Conservation (phyloP, 805 yeast genomes). For the Blastobotrys parvus region DNA sequence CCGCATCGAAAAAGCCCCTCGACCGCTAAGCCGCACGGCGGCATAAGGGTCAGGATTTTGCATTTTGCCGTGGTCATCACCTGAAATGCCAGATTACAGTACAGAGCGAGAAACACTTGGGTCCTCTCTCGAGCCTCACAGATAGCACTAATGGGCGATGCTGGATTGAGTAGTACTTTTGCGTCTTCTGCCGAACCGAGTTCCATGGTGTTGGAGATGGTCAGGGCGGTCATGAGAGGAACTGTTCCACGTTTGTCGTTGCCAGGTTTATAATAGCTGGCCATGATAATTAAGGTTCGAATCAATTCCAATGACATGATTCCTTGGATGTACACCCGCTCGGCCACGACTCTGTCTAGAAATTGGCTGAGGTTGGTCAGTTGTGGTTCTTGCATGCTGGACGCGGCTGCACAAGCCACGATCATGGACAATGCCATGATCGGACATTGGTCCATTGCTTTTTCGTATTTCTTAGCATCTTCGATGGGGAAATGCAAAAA, state of each 20-base stretch:
- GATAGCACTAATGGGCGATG: neutral
- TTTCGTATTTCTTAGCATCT: neutral
- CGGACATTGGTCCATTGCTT: neutral
- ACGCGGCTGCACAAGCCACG: neutral
- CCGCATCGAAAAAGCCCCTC: neutral
- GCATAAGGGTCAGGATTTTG: neutral
- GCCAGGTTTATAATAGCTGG: neutral
- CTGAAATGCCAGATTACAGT: neutral
- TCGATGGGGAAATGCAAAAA: neutral
- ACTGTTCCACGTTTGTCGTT: neutral
- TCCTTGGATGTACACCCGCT: neutral
- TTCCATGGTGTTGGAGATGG: neutral
- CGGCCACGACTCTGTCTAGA: neutral
- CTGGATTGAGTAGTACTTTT: neutral
- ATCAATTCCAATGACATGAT: neutral
- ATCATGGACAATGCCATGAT: constrained; percentile 2
- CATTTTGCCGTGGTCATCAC: neutral
- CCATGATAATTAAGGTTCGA: constrained; percentile 1
- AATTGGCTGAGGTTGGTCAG: neutral
- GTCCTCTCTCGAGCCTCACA: neutral
- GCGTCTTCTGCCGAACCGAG: neutral
- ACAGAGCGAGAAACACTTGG: neutral
- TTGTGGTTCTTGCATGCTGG: neutral
- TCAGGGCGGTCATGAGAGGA: neutral
- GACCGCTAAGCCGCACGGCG: neutral